These are phyloP conservation scores for Epithemia pelagica DNA, from an alignment of 108 stramenopile genomes.

Conservation along the genomic window DNA sequence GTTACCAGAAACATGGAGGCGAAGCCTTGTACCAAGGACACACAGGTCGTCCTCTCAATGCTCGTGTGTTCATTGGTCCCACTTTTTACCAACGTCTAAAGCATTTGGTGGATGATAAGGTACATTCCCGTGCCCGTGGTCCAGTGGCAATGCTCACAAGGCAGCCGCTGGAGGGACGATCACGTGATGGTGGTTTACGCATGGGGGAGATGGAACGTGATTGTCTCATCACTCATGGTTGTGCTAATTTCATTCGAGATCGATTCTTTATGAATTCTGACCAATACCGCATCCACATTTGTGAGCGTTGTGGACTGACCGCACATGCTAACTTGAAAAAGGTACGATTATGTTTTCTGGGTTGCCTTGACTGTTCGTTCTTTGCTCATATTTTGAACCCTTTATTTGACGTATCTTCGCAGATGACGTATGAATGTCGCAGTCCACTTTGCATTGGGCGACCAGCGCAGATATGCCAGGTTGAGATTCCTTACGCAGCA, in stretches of 20 bases:
- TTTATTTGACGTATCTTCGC: background rate
- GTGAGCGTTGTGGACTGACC: conserved; percentile 94
- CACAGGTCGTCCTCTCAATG: conserved; percentile 91
- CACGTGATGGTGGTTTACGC: conserved; percentile 96
- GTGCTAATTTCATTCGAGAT: conserved; percentile 97
- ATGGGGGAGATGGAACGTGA: conserved; percentile 99
- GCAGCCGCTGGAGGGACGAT: conserved; percentile 98
- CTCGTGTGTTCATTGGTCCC: conserved; percentile 98
- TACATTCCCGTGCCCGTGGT: conserved; percentile 96
- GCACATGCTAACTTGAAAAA: conserved; percentile 95
- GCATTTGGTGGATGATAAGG: conserved; percentile 99
- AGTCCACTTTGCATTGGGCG: conserved; percentile 76
- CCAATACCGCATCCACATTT: conserved; percentile 95
- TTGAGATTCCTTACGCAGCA: conserved; percentile 98
- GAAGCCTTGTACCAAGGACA: conserved; percentile 98
- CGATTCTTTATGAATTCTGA: conserved; percentile 97
- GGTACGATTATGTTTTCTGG: background rate
- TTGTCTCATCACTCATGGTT: conserved; percentile 98
- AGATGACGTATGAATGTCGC: conserved; percentile 91
- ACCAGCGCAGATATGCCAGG: conserved; percentile 78
- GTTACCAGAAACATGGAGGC: conserved; percentile 96
- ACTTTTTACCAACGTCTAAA: conserved; percentile 99
- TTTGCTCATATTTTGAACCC: background rate
- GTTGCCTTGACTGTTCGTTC: background rate
- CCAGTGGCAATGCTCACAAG: conserved; percentile 97